Conservation (phyloP, 257 asterid species). For the Cynanchum wilfordii region DNA sequence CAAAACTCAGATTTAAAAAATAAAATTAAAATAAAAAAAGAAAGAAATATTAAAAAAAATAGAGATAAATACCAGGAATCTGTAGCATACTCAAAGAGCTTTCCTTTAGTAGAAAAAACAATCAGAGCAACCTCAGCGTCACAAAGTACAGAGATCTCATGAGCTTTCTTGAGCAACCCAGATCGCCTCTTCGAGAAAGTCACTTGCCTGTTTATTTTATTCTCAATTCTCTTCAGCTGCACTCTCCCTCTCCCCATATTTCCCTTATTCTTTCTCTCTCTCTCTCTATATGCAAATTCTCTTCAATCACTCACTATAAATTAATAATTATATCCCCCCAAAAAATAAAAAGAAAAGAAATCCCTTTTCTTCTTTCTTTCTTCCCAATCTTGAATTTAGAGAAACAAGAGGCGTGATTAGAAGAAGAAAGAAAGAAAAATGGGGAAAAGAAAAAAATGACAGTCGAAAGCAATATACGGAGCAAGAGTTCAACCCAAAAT, state of each 20-base stretch:
- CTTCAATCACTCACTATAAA: no score
- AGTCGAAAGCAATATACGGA: background rate
- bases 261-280: background rate
- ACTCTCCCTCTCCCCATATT: conserved; percentile 87
- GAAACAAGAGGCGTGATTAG: no score
- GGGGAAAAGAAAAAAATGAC: background rate
- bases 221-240: conserved; percentile 77
- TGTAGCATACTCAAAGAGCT: conserved; percentile 67
- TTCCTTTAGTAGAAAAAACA: conserved; percentile 76
- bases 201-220: conserved; percentile 79
- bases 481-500: background rate
- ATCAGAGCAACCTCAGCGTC: conserved; percentile 83
- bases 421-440: background rate
- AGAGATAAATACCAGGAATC: conserved; percentile 53
- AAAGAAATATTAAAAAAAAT: background rate
- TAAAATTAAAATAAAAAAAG: no score
- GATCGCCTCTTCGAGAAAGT: conserved; percentile 75
- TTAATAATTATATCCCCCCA: no score
- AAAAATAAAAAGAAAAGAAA: no score
- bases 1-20: no score
- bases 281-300: background rate
- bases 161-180: conserved; percentile 76
- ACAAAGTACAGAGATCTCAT: conserved; percentile 81
- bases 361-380: background rate
- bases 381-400: background rate